These are phyloP conservation scores for Aspergillus costaricaensis DNA, from an alignment of 2,329 filamentous ascomycete species.

Conservation along the genomic window DNA sequence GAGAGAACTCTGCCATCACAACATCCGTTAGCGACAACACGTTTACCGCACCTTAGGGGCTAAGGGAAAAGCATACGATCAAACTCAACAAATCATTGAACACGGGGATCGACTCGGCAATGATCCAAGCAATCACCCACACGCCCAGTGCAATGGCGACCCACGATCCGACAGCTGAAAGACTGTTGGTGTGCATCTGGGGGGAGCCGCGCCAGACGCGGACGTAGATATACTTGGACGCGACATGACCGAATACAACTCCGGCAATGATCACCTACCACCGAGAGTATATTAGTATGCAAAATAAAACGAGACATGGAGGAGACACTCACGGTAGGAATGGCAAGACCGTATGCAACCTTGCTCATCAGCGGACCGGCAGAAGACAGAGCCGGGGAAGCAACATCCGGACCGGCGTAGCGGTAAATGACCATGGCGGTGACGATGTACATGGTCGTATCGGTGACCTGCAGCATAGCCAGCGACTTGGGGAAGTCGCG, in stretches of 20 bases:
- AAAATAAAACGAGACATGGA: background rate
- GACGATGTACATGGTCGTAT: constrained; percentile 64
- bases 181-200: constrained; percentile 53
- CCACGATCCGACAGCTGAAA: constrained; percentile 59
- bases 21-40: constrained; percentile 2
- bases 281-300: background rate
- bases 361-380: constrained; percentile 59
- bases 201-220: constrained; percentile 62
- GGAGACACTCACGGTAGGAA: constrained; percentile 54
- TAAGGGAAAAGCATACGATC: constrained; percentile 42
- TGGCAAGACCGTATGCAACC: constrained; percentile 66
- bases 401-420: constrained; percentile 62
- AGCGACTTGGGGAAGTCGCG: constrained; percentile 64
- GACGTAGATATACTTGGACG: constrained; percentile 65
- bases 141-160: constrained; percentile 54
- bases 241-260: constrained; percentile 68
- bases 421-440: constrained; percentile 69
- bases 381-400: constrained; percentile 66
- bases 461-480: constrained; percentile 59
- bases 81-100: constrained; percentile 68
- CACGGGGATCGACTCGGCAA: constrained; percentile 68
- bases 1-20: constrained; percentile 49
- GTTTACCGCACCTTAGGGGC: background rate
- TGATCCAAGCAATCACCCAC: constrained; percentile 65
- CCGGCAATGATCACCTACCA: constrained; percentile 64